Conservation (phyloP, 2,329 filamentous ascomycete species). For the Penicillium frequentans region DNA sequence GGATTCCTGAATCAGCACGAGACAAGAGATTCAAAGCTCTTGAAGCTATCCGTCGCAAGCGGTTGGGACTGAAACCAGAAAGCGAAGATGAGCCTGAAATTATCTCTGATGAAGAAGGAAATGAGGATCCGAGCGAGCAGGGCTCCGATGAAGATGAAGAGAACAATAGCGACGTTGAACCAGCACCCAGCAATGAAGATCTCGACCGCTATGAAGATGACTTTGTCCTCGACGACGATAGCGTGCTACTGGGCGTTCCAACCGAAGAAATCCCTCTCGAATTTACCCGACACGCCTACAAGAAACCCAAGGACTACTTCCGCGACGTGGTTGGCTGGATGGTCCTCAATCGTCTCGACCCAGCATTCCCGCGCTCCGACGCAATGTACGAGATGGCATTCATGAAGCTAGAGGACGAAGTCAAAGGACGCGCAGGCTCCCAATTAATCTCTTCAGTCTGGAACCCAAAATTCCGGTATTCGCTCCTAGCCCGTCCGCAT, state of each 20-base stretch:
- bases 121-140: conserved; percentile 18
- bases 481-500: conserved; percentile 65
- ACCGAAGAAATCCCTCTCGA: conserved; percentile 62
- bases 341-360: conserved; percentile 75
- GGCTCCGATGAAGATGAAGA: conserved; percentile 5
- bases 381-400: conserved; percentile 69
- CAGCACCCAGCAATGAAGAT: conserved; percentile 39
- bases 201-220: conserved; percentile 60
- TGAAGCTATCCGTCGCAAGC: conserved; percentile 43
- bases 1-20: conserved; percentile 39
- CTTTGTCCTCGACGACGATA: conserved; percentile 66
- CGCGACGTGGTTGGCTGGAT: conserved; percentile 76
- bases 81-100: conserved; percentile 14
- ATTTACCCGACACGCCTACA: conserved; percentile 66
- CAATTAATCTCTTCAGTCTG: conserved; percentile 73
- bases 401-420: conserved; percentile 69
- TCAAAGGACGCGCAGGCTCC: conserved; percentile 65
- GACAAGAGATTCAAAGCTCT: conserved; percentile 42
- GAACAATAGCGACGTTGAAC: conserved; percentile 32
- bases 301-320: conserved; percentile 71
- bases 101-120: conserved; percentile 7
- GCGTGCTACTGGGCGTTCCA: conserved; percentile 59
- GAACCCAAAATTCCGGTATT: conserved; percentile 64
- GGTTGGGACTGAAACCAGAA: conserved; percentile 41
- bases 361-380: conserved; percentile 63